These are phyloP conservation scores for Cercospora sesami DNA, from an alignment of 2,329 filamentous ascomycete species.

Conservation along the genomic window DNA sequence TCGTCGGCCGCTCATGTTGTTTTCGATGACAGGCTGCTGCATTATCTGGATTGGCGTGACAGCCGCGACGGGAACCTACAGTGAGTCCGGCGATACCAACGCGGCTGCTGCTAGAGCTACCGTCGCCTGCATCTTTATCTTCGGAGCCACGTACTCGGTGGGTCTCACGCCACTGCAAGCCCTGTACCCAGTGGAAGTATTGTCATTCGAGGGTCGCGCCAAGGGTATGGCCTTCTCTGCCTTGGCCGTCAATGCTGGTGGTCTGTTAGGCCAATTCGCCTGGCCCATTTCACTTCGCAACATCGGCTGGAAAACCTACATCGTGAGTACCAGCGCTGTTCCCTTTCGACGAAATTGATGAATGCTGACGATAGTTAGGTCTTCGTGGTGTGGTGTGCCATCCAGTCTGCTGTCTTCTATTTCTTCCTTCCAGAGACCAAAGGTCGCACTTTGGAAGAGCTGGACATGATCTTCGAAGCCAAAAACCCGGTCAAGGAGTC, in stretches of 20 bases:
- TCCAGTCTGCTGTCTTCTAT: slow-evolving; percentile 39
- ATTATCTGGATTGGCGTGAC: slow-evolving; percentile 43
- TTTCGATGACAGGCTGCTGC: slow-evolving; percentile 41
- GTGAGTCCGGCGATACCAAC: slow-evolving; percentile 32
- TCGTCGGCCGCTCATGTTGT: slow-evolving; percentile 40
- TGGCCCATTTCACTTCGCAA: slow-evolving; percentile 34
- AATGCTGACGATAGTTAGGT: slow-evolving; percentile 19
- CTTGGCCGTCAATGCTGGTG: slow-evolving; percentile 46
- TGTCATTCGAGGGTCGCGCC: slow-evolving; percentile 50
- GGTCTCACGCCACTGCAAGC: slow-evolving; percentile 38
- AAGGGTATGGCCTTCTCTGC: slow-evolving; percentile 48
- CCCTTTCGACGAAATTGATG: background rate
- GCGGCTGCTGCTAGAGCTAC: slow-evolving; percentile 18
- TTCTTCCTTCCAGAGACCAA: slow-evolving; percentile 45
- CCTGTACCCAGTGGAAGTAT: slow-evolving; percentile 50
- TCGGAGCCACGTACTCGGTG: slow-evolving; percentile 39
- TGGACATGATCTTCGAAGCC: slow-evolving; percentile 47
- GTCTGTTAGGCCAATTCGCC: slow-evolving; percentile 44
- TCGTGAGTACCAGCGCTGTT: slow-evolving; percentile 2
- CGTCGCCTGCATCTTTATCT: slow-evolving; percentile 39
- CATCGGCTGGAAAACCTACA: slow-evolving; percentile 34
- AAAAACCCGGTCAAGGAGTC: slow-evolving; percentile 44
- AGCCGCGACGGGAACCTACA: slow-evolving; percentile 37
- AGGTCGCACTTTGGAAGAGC: slow-evolving; percentile 47
- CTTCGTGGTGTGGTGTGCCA: slow-evolving; percentile 38